Evolutionary conservation across 345 rosid genomes (phyloP).

Genomic region (Sonneratia caseolaris): DNA sequence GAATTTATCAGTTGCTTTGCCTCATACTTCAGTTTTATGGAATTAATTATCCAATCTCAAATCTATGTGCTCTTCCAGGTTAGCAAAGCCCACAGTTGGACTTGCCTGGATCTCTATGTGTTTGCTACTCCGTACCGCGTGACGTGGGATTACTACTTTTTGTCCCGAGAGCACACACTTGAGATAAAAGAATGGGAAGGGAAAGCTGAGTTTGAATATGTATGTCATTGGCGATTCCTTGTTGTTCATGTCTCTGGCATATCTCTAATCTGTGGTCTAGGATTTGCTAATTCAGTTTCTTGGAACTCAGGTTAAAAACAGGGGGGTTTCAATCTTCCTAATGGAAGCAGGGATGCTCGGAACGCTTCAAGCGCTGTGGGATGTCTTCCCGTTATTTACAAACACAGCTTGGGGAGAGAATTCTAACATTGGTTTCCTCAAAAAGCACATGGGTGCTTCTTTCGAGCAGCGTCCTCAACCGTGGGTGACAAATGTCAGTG

Average conservation of each 20-base stretch:
- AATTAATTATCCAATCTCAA: not conserved
- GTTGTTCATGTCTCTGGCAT: not conserved
- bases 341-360: constrained; percentile 98
- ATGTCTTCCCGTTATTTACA: constrained; percentile 87
- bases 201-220: constrained; percentile 77
- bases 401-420: constrained; percentile 99
- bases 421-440: constrained; percentile 64
- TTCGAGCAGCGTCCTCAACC: constrained; percentile 56
- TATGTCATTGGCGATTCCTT: constrained; percentile 24
- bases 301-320: constrained; percentile 58
- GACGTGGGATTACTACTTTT: constrained; percentile 89
- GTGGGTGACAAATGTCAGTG: constrained; percentile 29
- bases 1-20: not conserved
- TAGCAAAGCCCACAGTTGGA: constrained; percentile 82
- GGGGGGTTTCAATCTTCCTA: constrained; percentile 88
- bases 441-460: constrained; percentile 83
- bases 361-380: constrained; percentile 88
- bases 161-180: constrained; percentile 73
- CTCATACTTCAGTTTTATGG: not conserved
- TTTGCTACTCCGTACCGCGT: constrained; percentile 92
- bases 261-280: not conserved
- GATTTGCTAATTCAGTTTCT: not conserved
- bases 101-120: constrained; percentile 91
- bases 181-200: constrained; percentile 82
- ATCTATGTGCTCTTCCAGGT: constrained; percentile 27